phyloP scores from a whole-genome alignment of 2,329 filamentous ascomycete genomes.

The Paraconiothyrium brasiliense region DNA sequence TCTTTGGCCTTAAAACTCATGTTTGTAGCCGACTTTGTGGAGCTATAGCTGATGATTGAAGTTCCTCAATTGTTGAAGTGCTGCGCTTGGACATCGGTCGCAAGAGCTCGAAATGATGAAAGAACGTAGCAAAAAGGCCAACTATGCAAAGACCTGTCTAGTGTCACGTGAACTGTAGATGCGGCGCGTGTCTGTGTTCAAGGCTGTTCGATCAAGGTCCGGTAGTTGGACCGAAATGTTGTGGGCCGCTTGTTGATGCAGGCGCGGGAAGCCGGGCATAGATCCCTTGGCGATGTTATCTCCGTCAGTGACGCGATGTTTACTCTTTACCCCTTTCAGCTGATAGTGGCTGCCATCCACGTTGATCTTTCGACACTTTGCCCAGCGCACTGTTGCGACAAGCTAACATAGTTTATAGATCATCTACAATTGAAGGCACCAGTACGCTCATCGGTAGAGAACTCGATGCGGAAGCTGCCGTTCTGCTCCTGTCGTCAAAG shows the following conservation, averaged over 20 bases:
- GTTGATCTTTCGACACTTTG: not conserved
- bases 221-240: slow-evolving; percentile 6
- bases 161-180: slow-evolving; percentile 16
- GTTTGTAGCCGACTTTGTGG: slow-evolving; percentile 48
- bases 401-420: not conserved
- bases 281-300: slow-evolving; percentile 18
- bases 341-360: not conserved
- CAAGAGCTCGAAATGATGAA: not conserved
- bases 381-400: not conserved
- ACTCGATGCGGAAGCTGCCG: slow-evolving; percentile 9
- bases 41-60: no score
- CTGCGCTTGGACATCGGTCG: not conserved
- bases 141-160: no score
- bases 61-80: not conserved
- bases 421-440: not conserved
- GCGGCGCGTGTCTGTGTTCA: not conserved
- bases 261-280: not conserved
- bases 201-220: slow-evolving; percentile 17
- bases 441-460: not conserved
- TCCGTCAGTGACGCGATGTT: slow-evolving; percentile 14
- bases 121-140: not conserved
- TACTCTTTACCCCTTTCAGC: slow-evolving; percentile 10
- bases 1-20: slow-evolving; percentile 74
- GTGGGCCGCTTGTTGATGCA: slow-evolving; percentile 5
- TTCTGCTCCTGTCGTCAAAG: not conserved